Base-by-base conservation (phyloP, 2,329 filamentous ascomycete genomes). In the Knufia fluminis region DNA sequence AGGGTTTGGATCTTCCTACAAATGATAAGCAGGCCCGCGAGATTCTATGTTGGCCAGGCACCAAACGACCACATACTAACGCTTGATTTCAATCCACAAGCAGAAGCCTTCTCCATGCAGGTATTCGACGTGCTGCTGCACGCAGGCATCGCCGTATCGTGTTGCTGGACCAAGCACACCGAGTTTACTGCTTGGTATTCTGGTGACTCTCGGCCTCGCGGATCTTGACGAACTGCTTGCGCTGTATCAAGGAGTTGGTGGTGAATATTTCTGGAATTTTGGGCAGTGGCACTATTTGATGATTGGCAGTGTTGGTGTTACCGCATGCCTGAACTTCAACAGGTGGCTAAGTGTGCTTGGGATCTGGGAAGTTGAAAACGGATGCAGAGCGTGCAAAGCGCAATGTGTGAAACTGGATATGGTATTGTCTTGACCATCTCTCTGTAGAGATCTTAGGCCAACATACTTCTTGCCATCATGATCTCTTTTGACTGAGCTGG, bases 271-370 rank as follows among this genome's bases (percentile, higher is more conserved):
- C 41, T 54, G 76, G 39, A 73, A 79, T 56, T 65, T 83, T 9
- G 65, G 60, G 3, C 67, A 64, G 19, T 88, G 84, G 84, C 87
- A 86, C 62, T 68, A 75, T 28, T 76, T 83, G 70, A 76, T 80
- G n/a, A 85, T 80, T 78, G 85, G 84, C 2, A 88, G 88, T 59
- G 72, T 89, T 54, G 81, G 75, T 6, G 72, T 75, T 44, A 86
- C 83, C 22, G 76, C 65, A 0, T 77, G 78, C 47, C 66, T 85
- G 24, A 79, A 79, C 48, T 47, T 75, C 22, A 75, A 75, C 50
- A 71, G 82, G 38, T 68, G 74, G 16, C 67, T 72, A 14, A 85
- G 83, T 61, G 66, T 85, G 4, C 49, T 73, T 14, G 82, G 81
- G 1, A 32, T 83, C 85, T 65, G 81, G 79, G 2, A 66, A 55